Evolutionary conservation across 768 basidiomycete genomes (phyloP).

Genomic region (Lentinula sp.): DNA sequence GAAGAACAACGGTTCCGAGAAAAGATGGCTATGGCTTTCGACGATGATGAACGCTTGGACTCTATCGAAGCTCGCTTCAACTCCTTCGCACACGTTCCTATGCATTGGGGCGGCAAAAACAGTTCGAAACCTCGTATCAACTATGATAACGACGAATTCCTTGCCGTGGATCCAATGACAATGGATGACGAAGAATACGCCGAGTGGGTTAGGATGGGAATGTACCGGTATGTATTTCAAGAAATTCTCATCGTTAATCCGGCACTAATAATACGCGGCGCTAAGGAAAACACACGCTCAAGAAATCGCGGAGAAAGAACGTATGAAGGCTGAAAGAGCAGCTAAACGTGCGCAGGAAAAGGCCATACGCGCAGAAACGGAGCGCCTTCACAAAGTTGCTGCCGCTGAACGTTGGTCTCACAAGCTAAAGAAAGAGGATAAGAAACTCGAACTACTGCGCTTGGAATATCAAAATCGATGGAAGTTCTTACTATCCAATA

Average conservation of each 20-base stretch:
- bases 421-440: conserved; percentile 41
- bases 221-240: conserved; percentile 62
- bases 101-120: conserved; percentile 7
- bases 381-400: conserved; percentile 41
- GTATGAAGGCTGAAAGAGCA: conserved; percentile 44
- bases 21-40: conserved; percentile 68
- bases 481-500: conserved; percentile 39
- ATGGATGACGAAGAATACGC: conserved; percentile 89
- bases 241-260: conserved; percentile 1
- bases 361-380: conserved; percentile 46
- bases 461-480: conserved; percentile 53
- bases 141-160: conserved; percentile 33
- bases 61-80: conserved; percentile 58
- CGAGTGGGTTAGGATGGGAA: conserved; percentile 80
- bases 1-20: conserved; percentile 67
- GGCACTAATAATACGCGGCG: conserved; percentile 6
- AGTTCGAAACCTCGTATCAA: neutral
- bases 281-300: conserved; percentile 61
- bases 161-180: conserved; percentile 27
- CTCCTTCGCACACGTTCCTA: conserved; percentile 66
- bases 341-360: conserved; percentile 51
- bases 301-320: conserved; percentile 58
- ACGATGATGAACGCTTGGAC: conserved; percentile 67
- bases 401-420: conserved; percentile 46
- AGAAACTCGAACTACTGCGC: conserved; percentile 37